Evolutionary conservation across 106 monocot species (phyloP), one percentile per base, ranked within the genome.

Genomic region (Hemerocallis citrina): DNA sequence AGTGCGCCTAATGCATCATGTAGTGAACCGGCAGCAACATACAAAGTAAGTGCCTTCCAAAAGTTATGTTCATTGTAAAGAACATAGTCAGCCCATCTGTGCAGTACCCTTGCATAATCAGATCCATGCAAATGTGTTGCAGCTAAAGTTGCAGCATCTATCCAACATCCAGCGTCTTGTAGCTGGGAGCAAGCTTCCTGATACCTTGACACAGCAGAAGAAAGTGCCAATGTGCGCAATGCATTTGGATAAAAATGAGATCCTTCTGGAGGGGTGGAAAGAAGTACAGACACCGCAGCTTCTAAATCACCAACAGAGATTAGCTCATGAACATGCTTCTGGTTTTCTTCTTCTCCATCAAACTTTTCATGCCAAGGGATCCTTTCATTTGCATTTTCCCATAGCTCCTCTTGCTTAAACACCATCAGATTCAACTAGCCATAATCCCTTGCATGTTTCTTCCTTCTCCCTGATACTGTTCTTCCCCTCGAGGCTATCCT

Each of bases 81-180:
- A 64, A 98, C 65, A 75, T 92, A 73, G 64, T 82, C 70, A 64
- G 82, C 92, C 95, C 95, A 98, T 69, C 88, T 74, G 17, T 85
- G 92, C 78, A 98, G 64, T 55, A 98, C 92, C 98, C 98, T 98
- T 36, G 86, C 70, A 88, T 98, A 98, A 60, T 98, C 98, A 67
- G 92, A 85, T 80, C 98, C 98, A 60, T 75, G 81, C 74, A 98
- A 88, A 88, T 98, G 91, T 51, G 85, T 98, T 46, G 92, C 88
- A 68, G 98, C 98, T 66, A 98, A 71, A 63, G 98, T 92, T 68
- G 88, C 98, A 63, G 98, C 98, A 85, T 98, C 98, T 54, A 75
- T 85, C 98, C 98, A 98, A 61, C 74, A 92, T 70, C 92, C 98
- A 77, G 98, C 92, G 82, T 98, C 98, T 88, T 98, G 98, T 23